Percentiles rank a stretch among this genome's conserved stretches.
Evolutionary conservation across 192 early-diverging fungal genomes (phyloP).

Genomic region (Tieghemiomyces parasiticus): DNA sequence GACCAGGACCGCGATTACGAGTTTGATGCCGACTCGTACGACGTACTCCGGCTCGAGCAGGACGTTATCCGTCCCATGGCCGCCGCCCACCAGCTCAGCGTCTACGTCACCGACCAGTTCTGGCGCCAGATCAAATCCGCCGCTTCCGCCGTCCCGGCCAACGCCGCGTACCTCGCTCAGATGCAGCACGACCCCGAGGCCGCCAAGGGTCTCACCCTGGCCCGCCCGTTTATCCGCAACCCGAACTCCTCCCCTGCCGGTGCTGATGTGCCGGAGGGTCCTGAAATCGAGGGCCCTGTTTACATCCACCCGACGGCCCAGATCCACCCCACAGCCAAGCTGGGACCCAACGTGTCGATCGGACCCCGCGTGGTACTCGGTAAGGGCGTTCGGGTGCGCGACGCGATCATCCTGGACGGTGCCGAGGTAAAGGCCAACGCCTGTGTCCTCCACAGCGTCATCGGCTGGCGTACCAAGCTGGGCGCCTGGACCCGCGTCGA

Average conservation of each 20-base stretch:
- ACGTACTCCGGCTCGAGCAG: constrained; percentile 78
- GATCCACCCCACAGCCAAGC: constrained; percentile 82
- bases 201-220: constrained; percentile 28
- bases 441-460: constrained; percentile 73
- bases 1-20: constrained; percentile 36
- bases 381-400: constrained; percentile 83
- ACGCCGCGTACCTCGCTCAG: constrained; percentile 83
- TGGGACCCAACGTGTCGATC: constrained; percentile 94
- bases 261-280: constrained; percentile 29
- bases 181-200: constrained; percentile 47
- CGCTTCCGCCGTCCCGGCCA: constrained; percentile 84
- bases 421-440: constrained; percentile 83
- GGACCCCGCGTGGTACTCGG: constrained; percentile 78
- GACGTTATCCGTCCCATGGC: constrained; percentile 82
- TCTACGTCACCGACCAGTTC: constrained; percentile 71
- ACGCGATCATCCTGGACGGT: constrained; percentile 87
- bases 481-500: constrained; percentile 90
- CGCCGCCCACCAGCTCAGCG: constrained; percentile 68
- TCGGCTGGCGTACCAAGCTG: constrained; percentile 90
- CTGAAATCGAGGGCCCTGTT: constrained; percentile 78
- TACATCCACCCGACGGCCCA: constrained; percentile 91
- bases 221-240: no score
- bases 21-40: constrained; percentile 24
- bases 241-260: constrained; percentile 13
- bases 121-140: constrained; percentile 98